Conservation (phyloP, 768 basidiomycete species). For the Macrocybe gigantea region DNA sequence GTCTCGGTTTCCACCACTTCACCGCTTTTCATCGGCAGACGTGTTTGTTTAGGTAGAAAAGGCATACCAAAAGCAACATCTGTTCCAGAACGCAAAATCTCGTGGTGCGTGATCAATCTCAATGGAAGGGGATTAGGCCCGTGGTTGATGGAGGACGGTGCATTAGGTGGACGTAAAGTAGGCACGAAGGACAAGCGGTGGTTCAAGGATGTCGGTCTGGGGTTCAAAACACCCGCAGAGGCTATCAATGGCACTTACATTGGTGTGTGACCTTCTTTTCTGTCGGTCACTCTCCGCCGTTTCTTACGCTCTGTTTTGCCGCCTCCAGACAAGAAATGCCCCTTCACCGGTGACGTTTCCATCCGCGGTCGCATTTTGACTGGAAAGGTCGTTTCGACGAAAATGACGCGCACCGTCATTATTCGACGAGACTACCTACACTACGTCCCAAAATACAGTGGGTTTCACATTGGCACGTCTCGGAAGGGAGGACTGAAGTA, state of each 20-base stretch:
- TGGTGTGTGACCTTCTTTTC: constrained; percentile 46
- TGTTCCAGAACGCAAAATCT: constrained; percentile 97
- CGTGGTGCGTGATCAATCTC: constrained; percentile 57
- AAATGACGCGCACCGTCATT: constrained; percentile 98
- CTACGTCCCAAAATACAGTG: constrained; percentile 98
- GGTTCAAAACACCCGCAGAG: constrained; percentile 94
- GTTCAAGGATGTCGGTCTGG: constrained; percentile 98
- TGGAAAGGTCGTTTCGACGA: constrained; percentile 95
- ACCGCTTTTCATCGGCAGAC: background rate
- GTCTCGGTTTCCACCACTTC: background rate
- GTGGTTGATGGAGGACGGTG: background rate
- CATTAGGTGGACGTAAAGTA: constrained; percentile 80
- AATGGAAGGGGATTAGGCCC: no score
- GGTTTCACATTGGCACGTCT: constrained; percentile 22
- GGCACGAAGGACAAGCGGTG: constrained; percentile 94
- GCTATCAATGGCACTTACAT: constrained; percentile 97
- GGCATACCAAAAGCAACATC: constrained; percentile 94
- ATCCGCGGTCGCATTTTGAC: constrained; percentile 99
- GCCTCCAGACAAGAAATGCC: constrained; percentile 94
- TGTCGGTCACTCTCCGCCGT: no score
- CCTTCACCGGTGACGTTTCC: constrained; percentile 94
- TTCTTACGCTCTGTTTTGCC: background rate
- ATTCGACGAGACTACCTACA: constrained; percentile 94
- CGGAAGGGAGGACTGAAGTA: constrained; percentile 2
- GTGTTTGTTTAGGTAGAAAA: constrained; percentile 72